Evolutionary conservation across 768 basidiomycete species (phyloP).

Genomic region (Kwoniella pini): DNA sequence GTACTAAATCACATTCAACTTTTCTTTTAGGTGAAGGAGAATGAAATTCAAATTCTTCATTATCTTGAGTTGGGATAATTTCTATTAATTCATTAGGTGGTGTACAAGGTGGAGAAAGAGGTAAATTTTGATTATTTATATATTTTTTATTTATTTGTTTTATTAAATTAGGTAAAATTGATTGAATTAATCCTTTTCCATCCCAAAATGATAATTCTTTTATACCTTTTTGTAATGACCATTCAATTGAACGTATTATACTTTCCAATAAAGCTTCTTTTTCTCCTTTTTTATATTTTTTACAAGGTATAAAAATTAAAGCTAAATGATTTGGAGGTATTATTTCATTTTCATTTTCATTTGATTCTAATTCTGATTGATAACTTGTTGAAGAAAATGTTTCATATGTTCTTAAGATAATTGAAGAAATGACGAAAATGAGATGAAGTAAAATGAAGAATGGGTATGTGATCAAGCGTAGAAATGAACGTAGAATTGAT

Average conservation of each 20-base stretch:
- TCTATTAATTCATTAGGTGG: background rate
- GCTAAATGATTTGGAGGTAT: constrained; percentile 16
- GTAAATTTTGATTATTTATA: background rate
- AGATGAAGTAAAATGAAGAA: constrained; percentile 24
- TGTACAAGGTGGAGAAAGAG: constrained; percentile 13
- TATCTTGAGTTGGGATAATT: constrained; percentile 16
- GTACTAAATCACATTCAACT: background rate
- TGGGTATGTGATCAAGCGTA: constrained; percentile 10
- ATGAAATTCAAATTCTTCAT: background rate
- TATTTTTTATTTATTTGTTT: background rate
- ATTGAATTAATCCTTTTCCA: constrained; percentile 17
- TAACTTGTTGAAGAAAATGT: background rate
- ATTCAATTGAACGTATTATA: constrained; percentile 2
- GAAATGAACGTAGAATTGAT: background rate
- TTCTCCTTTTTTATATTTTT: constrained; percentile 2
- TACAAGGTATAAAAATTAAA: constrained; percentile 8
- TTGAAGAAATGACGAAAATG: constrained; percentile 8
- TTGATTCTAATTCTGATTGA: background rate
- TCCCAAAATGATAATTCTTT: constrained; percentile 15
- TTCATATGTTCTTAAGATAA: constrained; percentile 15
- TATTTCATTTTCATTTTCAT: background rate
- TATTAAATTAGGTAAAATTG: constrained; percentile 10
- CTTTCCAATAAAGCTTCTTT: constrained; percentile 12
- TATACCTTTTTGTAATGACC: constrained; percentile 10
- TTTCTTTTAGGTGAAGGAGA: constrained; percentile 3